A percentile compares a stretch with the other conserved stretches of the same genome.
These are phyloP conservation scores for Chaetomidium leptoderma DNA, from an alignment of 495 filamentous ascomycete genomes.

Conservation along the genomic window DNA sequence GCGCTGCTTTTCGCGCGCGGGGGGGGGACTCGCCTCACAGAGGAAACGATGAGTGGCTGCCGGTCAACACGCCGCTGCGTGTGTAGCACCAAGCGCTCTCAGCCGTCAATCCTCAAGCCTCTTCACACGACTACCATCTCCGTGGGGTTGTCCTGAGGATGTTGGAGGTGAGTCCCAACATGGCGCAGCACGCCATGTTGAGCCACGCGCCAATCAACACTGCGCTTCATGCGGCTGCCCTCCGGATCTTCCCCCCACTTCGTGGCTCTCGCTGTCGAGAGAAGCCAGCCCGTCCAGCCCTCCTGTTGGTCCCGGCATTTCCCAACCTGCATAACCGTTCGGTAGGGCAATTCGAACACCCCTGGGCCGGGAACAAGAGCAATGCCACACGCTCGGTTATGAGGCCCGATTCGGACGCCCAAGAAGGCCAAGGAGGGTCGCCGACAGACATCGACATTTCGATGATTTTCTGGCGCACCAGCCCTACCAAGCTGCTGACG, in stretches of 20 bases:
- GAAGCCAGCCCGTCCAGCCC: not conserved
- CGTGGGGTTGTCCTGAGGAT: not conserved
- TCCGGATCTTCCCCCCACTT: not conserved
- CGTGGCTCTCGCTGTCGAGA: not conserved
- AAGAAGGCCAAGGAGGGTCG: not conserved
- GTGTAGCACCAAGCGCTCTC: not conserved
- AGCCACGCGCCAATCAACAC: conserved; percentile 1
- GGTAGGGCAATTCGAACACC: conserved; percentile 13
- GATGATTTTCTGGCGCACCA: conserved; percentile 11
- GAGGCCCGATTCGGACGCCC: not conserved
- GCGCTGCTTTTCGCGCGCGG: not conserved
- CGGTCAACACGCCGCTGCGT: not conserved
- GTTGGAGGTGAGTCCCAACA: not conserved
- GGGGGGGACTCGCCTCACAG: not conserved
- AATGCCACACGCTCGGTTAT: conserved; percentile 25
- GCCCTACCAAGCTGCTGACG: not conserved
- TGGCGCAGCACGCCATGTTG: not conserved
- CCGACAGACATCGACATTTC: not conserved
- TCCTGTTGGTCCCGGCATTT: conserved; percentile 17
- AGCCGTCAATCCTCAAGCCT: not conserved
- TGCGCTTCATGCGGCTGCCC: not conserved
- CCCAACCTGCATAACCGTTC: conserved; percentile 29
- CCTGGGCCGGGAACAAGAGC: conserved; percentile 21
- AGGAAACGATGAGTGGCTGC: not conserved
- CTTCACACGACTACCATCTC: not conserved